Conservation (phyloP, 192 early-diverging fungal genomes). For the Podila minutissima region DNA sequence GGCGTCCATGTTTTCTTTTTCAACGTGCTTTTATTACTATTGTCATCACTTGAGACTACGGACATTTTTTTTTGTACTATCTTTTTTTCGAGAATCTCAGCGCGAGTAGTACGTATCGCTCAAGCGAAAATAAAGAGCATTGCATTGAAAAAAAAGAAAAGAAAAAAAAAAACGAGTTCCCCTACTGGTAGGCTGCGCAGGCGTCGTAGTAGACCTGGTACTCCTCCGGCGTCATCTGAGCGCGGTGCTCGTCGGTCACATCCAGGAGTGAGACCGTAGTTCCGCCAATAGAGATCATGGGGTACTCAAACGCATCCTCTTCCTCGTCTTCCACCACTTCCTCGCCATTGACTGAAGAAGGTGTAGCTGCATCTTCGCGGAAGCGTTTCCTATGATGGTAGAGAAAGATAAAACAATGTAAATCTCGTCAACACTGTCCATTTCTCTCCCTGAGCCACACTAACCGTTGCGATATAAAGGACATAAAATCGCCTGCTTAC, state of each 20-base stretch:
- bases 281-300: slow-evolving; percentile 45
- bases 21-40: too few relatives aligned
- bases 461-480: too few relatives aligned
- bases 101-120: too few relatives aligned
- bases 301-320: slow-evolving; percentile 11
- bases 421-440: neutral
- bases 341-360: slow-evolving; percentile 29
- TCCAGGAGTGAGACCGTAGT: slow-evolving; percentile 58
- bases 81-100: too few relatives aligned
- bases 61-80: too few relatives aligned
- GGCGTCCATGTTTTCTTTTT: too few relatives aligned
- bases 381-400: slow-evolving; percentile 15
- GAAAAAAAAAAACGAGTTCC: too few relatives aligned
- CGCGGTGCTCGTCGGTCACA: slow-evolving; percentile 63
- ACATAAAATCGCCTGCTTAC: neutral
- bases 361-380: slow-evolving; percentile 23
- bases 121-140: too few relatives aligned
- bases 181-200: slow-evolving; percentile 8
- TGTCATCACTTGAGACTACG: too few relatives aligned
- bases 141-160: too few relatives aligned
- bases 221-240: slow-evolving; percentile 65
- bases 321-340: slow-evolving; percentile 31
- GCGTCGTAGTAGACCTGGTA: slow-evolving; percentile 55
- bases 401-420: neutral
- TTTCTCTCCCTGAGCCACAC: neutral